Evolutionary conservation across 495 filamentous ascomycete species (phyloP).

Genomic region (Penicillium bovifimosum): DNA sequence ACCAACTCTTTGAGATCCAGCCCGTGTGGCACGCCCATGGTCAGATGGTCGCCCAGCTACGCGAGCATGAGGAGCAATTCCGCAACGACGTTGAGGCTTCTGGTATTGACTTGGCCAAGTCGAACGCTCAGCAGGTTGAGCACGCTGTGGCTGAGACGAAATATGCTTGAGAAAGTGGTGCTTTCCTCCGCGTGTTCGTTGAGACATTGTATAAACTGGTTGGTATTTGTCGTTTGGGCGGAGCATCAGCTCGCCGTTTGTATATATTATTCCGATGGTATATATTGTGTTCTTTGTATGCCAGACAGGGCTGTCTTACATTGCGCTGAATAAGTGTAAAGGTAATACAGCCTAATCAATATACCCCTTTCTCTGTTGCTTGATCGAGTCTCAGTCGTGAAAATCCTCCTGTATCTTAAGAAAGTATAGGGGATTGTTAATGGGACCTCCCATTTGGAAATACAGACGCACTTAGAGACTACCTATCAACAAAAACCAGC

Average conservation of each 20-base stretch:
- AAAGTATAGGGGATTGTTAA: too few species aligned
- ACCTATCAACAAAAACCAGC: background rate
- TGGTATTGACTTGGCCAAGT: constrained; percentile 19
- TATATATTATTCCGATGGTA: background rate
- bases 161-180: constrained; percentile 8
- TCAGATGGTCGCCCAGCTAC: constrained; percentile 45
- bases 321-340: background rate
- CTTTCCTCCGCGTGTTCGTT: background rate
- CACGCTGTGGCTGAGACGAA: constrained; percentile 9
- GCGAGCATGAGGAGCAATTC: constrained; percentile 46
- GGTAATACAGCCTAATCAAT: background rate
- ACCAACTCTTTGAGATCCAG: constrained; percentile 52
- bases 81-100: constrained; percentile 44
- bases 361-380: background rate
- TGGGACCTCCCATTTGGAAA: too few species aligned
- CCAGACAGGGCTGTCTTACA: background rate
- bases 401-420: too few species aligned
- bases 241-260: background rate
- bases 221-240: background rate
- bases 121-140: constrained; percentile 18
- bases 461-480: too few species aligned
- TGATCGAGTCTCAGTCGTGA: too few species aligned
- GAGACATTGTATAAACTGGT: background rate
- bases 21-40: constrained; percentile 52
- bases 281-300: background rate